Evolutionary conservation across 2,329 filamentous ascomycete species (phyloP).

Genomic region (Verticillium dahliae): DNA sequence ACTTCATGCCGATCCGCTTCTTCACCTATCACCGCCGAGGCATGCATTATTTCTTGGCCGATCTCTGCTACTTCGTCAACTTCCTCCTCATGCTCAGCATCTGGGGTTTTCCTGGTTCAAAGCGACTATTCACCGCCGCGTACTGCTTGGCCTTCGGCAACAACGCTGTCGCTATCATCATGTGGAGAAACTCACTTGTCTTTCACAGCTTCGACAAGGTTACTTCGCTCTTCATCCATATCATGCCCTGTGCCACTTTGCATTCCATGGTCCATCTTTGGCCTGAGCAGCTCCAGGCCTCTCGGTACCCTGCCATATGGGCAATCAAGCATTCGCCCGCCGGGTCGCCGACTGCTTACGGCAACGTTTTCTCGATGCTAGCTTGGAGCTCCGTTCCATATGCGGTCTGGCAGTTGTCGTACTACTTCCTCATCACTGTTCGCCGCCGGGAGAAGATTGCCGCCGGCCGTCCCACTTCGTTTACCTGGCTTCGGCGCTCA

Average conservation of each 20-base stretch:
- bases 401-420: slow-evolving; percentile 82
- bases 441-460: slow-evolving; percentile 93
- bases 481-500: slow-evolving; percentile 90
- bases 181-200: slow-evolving; percentile 98
- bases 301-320: slow-evolving; percentile 79
- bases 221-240: slow-evolving; percentile 96
- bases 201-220: slow-evolving; percentile 99
- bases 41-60: slow-evolving; percentile 94
- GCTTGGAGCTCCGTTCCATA: slow-evolving; percentile 93
- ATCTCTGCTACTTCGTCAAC: slow-evolving; percentile 98
- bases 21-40: slow-evolving; percentile 87
- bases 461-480: slow-evolving; percentile 89
- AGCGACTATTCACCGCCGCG: slow-evolving; percentile 83
- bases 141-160: slow-evolving; percentile 94
- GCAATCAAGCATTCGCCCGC: slow-evolving; percentile 64
- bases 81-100: slow-evolving; percentile 73
- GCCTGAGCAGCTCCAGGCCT: slow-evolving; percentile 54
- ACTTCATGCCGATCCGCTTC: slow-evolving; percentile 95
- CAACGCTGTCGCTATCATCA: slow-evolving; percentile 94
- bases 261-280: slow-evolving; percentile 89
- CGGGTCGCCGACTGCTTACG: slow-evolving; percentile 74
- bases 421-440: slow-evolving; percentile 94
- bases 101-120: slow-evolving; percentile 86
- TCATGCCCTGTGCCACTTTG: slow-evolving; percentile 93
- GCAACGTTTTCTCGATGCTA: slow-evolving; percentile 74